These are phyloP conservation scores for Mycena rosella DNA, from an alignment of 768 basidiomycete genomes.

Conservation along the genomic window DNA sequence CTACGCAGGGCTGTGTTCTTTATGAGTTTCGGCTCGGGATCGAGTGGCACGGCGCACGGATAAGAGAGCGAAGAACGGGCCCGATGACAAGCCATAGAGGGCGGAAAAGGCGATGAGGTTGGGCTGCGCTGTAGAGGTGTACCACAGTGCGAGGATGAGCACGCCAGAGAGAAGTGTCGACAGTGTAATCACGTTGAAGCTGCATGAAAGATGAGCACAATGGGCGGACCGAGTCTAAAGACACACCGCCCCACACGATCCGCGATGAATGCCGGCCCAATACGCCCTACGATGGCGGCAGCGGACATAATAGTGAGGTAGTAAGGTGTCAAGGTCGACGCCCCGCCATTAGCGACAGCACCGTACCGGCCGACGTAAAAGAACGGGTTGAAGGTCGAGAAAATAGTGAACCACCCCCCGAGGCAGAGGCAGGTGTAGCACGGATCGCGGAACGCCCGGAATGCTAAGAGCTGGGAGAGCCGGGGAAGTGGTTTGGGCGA, in stretches of 20 bases:
- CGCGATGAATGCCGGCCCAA: slow-evolving; percentile 40
- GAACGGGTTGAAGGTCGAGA: slow-evolving; percentile 42
- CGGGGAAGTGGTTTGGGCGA: slow-evolving; percentile 40
- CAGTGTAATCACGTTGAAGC: slow-evolving; percentile 38
- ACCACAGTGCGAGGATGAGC: slow-evolving; percentile 42
- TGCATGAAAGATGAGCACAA: slow-evolving; percentile 1
- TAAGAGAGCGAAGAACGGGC: slow-evolving; percentile 42
- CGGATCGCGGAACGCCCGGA: slow-evolving; percentile 40
- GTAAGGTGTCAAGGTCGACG: slow-evolving; percentile 39
- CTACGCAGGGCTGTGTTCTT: slow-evolving; percentile 36
- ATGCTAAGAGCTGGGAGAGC: slow-evolving; percentile 38
- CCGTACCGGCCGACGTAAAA: slow-evolving; percentile 44
- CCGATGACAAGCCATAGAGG: slow-evolving; percentile 42
- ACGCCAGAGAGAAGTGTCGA: slow-evolving; percentile 36
- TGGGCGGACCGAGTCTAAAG: not conserved
- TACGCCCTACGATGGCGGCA: slow-evolving; percentile 42
- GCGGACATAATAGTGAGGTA: slow-evolving; percentile 43
- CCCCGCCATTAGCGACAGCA: slow-evolving; percentile 31
- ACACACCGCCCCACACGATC: slow-evolving; percentile 42
- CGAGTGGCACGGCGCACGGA: slow-evolving; percentile 29
- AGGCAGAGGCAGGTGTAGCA: slow-evolving; percentile 37
- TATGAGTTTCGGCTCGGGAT: too few relatives aligned
- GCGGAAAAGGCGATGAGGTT: slow-evolving; percentile 42
- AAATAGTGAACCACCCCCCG: slow-evolving; percentile 40
- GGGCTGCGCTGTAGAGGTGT: slow-evolving; percentile 37